Evolutionary conservation across 371 early-diverging fungal species (phyloP), one percentile per base, ranked within the genome.

Genomic region (Apophysomyces variabilis): DNA sequence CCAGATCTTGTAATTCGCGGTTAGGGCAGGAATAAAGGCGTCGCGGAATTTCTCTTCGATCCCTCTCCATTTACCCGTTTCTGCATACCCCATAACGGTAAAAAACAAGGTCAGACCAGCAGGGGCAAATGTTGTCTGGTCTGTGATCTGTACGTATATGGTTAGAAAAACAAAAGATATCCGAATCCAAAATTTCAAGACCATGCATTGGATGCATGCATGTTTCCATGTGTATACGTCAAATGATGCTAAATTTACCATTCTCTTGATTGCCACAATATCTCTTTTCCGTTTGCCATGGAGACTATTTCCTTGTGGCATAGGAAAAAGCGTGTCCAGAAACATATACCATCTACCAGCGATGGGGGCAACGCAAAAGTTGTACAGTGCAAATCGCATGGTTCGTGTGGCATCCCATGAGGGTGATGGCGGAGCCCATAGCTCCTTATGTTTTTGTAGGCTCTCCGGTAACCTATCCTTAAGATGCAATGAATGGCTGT

Each of bases 1-100:
- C 95, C 95, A 94, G 1, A 94, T 77, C 14, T 83, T 83, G 62
- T 92, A 94, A 60, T 92, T 92, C n/a, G 91, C 87, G n/a, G 76
- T 78, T 60, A 94, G 67, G 0, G 93, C 90, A 1, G 88, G 79
- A 45, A 75, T 9, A 68, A 84, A 92, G 12, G 85, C 83, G 46
- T 84, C 81, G 26, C 60, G 65, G 56, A 93, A 76, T 56, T 91
- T 91, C 14, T 84, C 79, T 65, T 85, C 78, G 32, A 92, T 85
- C 12, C 84, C 86, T 46, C 76, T 70, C 69, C 82, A 66, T 63
- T 75, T 69, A 5, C 82, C 76, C 0, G 87, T 87, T 60, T 93
- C 93, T 32, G 88, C 74, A 7, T 82, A 63, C 7, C 89, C 87
- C 84, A 93, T 91, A 9, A 76, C 79, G 0, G 83, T 71, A 58